Evolutionary conservation across 2,329 filamentous ascomycete genomes (phyloP).

Genomic region (Colletotrichum godetiae): DNA sequence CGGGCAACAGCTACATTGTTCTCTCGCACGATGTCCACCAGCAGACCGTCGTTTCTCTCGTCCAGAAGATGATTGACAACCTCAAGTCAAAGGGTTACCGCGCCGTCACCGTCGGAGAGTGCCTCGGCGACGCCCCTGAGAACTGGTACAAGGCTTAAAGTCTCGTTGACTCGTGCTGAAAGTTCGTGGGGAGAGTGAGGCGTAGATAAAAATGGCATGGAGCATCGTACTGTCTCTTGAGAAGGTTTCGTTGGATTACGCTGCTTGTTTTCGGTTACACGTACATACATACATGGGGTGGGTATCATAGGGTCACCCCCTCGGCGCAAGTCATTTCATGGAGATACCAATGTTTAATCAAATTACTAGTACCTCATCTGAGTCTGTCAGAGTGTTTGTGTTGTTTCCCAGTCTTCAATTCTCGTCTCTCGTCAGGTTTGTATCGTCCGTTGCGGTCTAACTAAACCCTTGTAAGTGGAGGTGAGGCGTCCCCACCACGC

Average conservation of each 20-base stretch:
- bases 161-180: not conserved
- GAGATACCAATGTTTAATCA: slow-evolving; percentile 12
- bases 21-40: slow-evolving; percentile 65
- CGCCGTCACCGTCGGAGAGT: slow-evolving; percentile 68
- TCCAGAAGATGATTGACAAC: slow-evolving; percentile 51
- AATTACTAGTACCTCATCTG: not conserved
- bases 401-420: too few species aligned
- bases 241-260: not conserved
- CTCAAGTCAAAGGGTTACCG: slow-evolving; percentile 54
- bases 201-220: not conserved
- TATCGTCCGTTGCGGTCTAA: too few species aligned
- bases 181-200: too few species aligned
- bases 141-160: slow-evolving; percentile 58
- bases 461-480: too few species aligned
- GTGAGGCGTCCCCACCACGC: too few species aligned
- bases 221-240: not conserved
- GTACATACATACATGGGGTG: not conserved
- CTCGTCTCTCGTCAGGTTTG: too few species aligned
- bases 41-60: slow-evolving; percentile 40
- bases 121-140: slow-evolving; percentile 58
- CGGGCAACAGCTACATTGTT: slow-evolving; percentile 55
- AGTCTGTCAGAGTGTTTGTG: too few species aligned
- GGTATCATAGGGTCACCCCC: not conserved
- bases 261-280: not conserved
- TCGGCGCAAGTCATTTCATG: not conserved